Conservation (phyloP, 331 rosid species). For the Telfairia occidentalis region DNA sequence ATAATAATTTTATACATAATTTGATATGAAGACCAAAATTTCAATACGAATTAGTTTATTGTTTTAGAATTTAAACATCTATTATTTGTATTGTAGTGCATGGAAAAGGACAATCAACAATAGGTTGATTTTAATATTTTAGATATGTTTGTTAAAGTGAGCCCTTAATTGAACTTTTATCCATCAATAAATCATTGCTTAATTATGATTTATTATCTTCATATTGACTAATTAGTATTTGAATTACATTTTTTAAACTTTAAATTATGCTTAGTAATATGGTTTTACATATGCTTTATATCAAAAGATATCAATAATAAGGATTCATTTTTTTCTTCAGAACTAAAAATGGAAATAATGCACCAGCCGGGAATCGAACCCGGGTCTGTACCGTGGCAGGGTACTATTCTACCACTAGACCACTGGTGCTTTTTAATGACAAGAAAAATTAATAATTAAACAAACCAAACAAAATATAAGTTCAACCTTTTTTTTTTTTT, state of each 20-base stretch:
- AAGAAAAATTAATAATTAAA: no score
- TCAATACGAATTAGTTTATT: neutral
- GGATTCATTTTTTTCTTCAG: no score
- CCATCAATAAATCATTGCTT: no score
- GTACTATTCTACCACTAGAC: slow-evolving; percentile 60
- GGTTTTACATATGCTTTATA: no score
- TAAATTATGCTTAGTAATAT: no score
- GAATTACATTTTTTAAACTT: neutral
- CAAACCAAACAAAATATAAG: no score
- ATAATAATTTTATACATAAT: neutral
- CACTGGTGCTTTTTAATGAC: slow-evolving; percentile 78
- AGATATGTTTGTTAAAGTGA: neutral
- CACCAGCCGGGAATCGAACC: slow-evolving; percentile 78
- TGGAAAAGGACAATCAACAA: neutral
- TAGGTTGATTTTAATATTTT: neutral
- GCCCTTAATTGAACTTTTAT: neutral
- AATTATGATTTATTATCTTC: neutral
- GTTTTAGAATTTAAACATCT: neutral
- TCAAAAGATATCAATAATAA: no score
- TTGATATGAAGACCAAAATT: neutral
- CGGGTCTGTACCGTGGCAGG: slow-evolving; percentile 58
- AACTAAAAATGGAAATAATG: no score
- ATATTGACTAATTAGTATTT: neutral
- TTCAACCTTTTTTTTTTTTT: no score
- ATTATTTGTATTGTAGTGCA: neutral